Base-by-base conservation (phyloP, 345 rosid genomes). In the Populus davidiana region DNA sequence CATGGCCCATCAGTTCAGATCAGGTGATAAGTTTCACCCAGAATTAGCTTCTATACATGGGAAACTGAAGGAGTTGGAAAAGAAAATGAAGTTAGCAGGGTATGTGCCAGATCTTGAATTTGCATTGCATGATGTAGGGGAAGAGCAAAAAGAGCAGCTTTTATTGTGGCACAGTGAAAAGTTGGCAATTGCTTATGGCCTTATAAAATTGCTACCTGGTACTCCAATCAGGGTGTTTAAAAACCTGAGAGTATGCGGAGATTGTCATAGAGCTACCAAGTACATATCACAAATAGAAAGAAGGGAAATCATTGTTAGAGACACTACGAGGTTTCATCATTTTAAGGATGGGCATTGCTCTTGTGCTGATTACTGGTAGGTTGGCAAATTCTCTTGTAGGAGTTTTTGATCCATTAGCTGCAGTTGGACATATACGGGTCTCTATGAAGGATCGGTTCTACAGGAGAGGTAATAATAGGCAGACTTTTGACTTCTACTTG, bases 201-300 rank as follows among this genome's bases (percentile, higher is more conserved):
- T 92, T 23, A 59, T 94, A 29, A 89, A 85, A n/a, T 75, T 89
- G 74, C 91, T 94, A 1, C 23, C 23, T 21, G 83, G 81, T 38
- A 68, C 80, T 27, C 86, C 82, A 0, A 89, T 93, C 72, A 86
- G 93, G 72, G 89, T 93, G 63, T 94, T 94, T 79, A 94, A 94
- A 83, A 94, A 94, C 88, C 76, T 94, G 86, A 87, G 97, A 85
- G 85, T 91, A 1, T 94, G 97, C 41, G 92, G 94, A 67, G 98
- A 94, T 80, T 91, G 98, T 74, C 98, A 94, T 72, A 71, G 69
- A 62, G 94, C 92, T 56, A 85, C 81, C 54, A 91, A 93, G 79
- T 86, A 79, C 47, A 83, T 94, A 67, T 94, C 98, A 13, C 88
- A 85, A 38, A 81, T 90, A 18, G 99, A 91, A 85, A 82, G 67